Base-by-base conservation (phyloP, 2,329 filamentous ascomycete species). In the Leptosphaerulina australis region DNA sequence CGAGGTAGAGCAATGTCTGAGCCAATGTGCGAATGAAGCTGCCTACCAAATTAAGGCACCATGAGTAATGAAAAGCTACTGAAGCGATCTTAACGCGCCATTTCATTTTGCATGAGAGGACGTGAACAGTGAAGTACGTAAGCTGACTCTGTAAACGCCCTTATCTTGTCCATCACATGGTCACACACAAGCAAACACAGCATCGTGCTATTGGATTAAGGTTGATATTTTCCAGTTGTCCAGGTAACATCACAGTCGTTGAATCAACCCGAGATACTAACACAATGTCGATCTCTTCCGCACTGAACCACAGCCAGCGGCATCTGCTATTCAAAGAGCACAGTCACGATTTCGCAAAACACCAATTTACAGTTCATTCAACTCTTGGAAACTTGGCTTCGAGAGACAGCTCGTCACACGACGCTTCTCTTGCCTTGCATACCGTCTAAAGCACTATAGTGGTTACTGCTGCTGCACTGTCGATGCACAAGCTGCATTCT, bases 1-100 rank as follows among this genome's bases (percentile, higher is more conserved):
- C 70, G 21, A 61, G 70, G 57, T 72, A 71, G 53, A 63, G 21
- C n/a, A n/a, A n/a, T n/a, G n/a, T n/a, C n/a, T n/a, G n/a, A n/a
- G n/a, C n/a, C n/a, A n/a, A 25, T 25, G 20, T 37, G 37, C 22
- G 30, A 46, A 46, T 31, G 18, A 37, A 26, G 36, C 37, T 37
- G 41, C 36, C 36, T 28, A n/a, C 17, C 37, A 5, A 45, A 46
- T 36, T 25, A 46, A 43, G 41, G 41, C 48, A 51, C 40, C 20
- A 51, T 41, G 48, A 51, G 33, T 51, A 51, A 51, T 46, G 41
- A 51, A 51, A 50, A 24, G 41, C 31, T 45, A 45, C 31, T 29
- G 41, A 51, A 51, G 41, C 48, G 21, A 39, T 31, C 17, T 41
- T 21, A 14, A 26, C 36, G 40, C 47, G 39, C 29, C 29, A 20